Percentiles rank a stretch among this genome's conserved stretches.
Conservation (phyloP, 139 green algal genomes). For the Yamagishiella unicocca region DNA sequence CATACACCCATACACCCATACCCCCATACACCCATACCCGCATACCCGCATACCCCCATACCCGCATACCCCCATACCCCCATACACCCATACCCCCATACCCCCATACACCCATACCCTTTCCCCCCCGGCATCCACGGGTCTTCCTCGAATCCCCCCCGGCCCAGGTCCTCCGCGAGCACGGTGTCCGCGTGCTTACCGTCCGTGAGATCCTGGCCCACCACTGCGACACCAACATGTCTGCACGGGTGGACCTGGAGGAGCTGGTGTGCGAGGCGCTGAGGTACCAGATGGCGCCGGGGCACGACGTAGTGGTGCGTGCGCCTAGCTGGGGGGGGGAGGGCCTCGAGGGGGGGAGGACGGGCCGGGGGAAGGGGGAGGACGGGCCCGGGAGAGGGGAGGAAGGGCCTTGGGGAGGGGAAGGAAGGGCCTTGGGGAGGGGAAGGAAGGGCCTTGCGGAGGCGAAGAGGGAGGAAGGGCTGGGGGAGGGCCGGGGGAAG, state of each 20-base stretch:
- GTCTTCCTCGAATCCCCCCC: no score
- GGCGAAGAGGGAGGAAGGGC: neutral
- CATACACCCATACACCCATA: no score
- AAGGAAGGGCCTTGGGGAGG: neutral
- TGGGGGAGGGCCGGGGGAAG: neutral
- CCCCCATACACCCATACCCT: no score
- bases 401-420: neutral
- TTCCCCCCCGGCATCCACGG: no score
- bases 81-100: no score
- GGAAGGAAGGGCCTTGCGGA: neutral
- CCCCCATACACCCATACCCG: no score
- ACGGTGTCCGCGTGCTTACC: conserved; percentile 88
- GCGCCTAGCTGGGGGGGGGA: no score
- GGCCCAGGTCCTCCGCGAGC: conserved; percentile 82
- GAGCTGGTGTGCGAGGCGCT: conserved; percentile 87
- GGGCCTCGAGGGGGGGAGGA: neutral
- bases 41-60: no score
- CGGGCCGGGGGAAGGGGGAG: neutral
- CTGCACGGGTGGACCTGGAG: conserved; percentile 90
- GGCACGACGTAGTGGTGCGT: conserved; percentile 32
- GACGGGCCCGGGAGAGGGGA: neutral
- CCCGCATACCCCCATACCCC: no score
- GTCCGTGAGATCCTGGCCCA: conserved; percentile 91
- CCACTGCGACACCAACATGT: conserved; percentile 80
- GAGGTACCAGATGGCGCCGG: conserved; percentile 66